Percentiles rank a stretch among this genome's conserved stretches.
These are phyloP conservation scores for Aspergillus aculeatus DNA, from an alignment of 2,329 filamentous ascomycete species.

Conservation along the genomic window DNA sequence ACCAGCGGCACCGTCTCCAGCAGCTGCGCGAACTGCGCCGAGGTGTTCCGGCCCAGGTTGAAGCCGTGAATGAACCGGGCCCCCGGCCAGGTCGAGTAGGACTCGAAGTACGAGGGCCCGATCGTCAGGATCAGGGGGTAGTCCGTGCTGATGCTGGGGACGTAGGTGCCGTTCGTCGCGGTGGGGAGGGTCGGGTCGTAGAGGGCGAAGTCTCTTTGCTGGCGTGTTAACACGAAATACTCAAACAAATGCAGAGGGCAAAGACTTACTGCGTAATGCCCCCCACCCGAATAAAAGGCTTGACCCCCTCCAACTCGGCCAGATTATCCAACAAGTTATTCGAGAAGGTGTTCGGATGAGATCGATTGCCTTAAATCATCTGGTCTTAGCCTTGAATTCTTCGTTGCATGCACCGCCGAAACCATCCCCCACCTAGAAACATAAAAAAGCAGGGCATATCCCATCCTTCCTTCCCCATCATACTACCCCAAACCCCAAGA, in stretches of 20 bases:
- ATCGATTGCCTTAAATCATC: neutral
- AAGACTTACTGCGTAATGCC: conserved; percentile 1
- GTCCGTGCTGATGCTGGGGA: conserved; percentile 3
- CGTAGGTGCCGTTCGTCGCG: conserved; percentile 1
- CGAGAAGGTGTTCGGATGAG: conserved; percentile 4
- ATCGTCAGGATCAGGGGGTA: conserved; percentile 1
- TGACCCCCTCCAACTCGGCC: neutral
- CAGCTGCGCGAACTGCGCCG: neutral
- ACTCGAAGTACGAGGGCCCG: conserved; percentile 3
- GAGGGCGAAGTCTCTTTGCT: neutral
- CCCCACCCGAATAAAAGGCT: conserved; percentile 2
- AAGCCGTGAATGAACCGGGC: conserved; percentile 6
- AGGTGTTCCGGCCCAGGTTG: neutral
- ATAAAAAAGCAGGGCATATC: no score
- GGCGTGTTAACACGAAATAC: neutral
- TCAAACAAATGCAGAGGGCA: no score
- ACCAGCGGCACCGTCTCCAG: conserved; percentile 53
- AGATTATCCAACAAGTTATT: conserved; percentile 1
- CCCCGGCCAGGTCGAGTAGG: conserved; percentile 3
- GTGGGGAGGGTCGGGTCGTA: neutral
- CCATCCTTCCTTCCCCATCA: no score
- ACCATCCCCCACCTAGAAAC: no score
- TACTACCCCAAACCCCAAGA: neutral
- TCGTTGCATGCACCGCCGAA: no score
- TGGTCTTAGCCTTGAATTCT: no score